Evolutionary conservation across 2,329 filamentous ascomycete species (phyloP), one percentile per base, ranked within the genome.

Genomic region (Lachnellula occidentalis): DNA sequence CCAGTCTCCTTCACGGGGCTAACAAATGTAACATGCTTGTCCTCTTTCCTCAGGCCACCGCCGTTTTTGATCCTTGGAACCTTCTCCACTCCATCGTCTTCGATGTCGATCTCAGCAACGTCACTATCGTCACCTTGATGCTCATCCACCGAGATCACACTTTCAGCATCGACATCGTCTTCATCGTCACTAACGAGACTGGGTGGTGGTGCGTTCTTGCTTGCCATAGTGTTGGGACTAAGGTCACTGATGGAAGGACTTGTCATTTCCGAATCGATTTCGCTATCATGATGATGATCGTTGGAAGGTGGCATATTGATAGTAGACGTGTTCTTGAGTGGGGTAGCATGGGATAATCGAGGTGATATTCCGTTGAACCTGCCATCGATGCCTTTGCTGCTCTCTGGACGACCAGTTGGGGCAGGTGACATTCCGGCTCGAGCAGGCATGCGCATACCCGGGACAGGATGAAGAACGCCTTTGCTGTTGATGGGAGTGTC

Each of bases 161-260:
- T 76, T 48, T 83, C 80, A 53, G 77, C 80, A 51, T 74, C 73
- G 56, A 83, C 82, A 1, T 85, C 88, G 53, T 86, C 85, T 61
- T 88, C 87, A 64, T 90, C 87, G 70, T 92, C 88, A 71, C 87
- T 90, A 66, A 91, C 87, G 48, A 92, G 77, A 63, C 86, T 90
- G 21, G 88, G 88, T 8, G 43, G 43, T 5, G 21, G 43, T 31
- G 88, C 87, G 61, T 88, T 88, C 70, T 90, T 90, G 69, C 86
- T 87, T 49, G 85, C 77, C 45, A 85, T 72, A 0, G 85, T 87
- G 63, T 83, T 83, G 5, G 87, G 87, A 64, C 85, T 89, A 54
- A 88, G 71, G 51, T 88, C 82, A 46, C 77, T 75, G 52, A 84
- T 81, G 66, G 83, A 75, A 53, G 82, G 78, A 45, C 76, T 72